Base-by-base conservation (phyloP, 768 basidiomycete species). In the Boletus pseudo-olivaceus region DNA sequence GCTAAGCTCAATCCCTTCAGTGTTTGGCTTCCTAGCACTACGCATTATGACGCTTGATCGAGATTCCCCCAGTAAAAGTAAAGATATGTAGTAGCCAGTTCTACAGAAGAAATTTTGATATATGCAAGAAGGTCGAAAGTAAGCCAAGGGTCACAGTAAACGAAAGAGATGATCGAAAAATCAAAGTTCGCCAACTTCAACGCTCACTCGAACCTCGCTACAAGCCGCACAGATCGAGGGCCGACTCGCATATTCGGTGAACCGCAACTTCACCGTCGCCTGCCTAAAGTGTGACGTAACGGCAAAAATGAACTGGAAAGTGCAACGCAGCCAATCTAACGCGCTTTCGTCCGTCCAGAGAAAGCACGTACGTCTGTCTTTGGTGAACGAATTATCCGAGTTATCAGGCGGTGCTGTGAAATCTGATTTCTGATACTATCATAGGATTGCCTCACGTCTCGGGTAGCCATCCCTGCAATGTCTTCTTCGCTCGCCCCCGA, bases 211-310 rank as follows among this genome's bases (percentile, higher is more conserved):
- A n/a, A n/a, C 41, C 89, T 82, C 12, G 94, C 87, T 3, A 95
- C 90, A 33, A 98, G 75, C 23, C 93, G 82, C 33, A 97, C 85
- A 67, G 98, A 98, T 2, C 95, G 4, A 23, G 23, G 23, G 23
- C 23, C 23, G 84, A 39, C 72, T 70, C 1, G 90, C 84, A 67
- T 95, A 98, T 66, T 98, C 96, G 12, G 87, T 83, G 66, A 98
- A 94, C 29, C 93, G 82, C 62, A 87, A 80, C 9, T 95, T 87
- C 9, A 99, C 91, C 56, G 91, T 76, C 38, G 82, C 76, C 72
- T 98, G 96, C 29, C 95, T 93, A 65, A 88, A 94, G 63, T 97
- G 96, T 49, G 88, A 85, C n/a, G 87, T 81, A 37, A 98, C 94
- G 17, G 93, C 89, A 8, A 86, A 72, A 37, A 86, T 79, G 57